Evolutionary conservation across 1,284 basidiomycete genomes (phyloP), one percentile per base, ranked within the genome.

Genomic region (Somion occarium): DNA sequence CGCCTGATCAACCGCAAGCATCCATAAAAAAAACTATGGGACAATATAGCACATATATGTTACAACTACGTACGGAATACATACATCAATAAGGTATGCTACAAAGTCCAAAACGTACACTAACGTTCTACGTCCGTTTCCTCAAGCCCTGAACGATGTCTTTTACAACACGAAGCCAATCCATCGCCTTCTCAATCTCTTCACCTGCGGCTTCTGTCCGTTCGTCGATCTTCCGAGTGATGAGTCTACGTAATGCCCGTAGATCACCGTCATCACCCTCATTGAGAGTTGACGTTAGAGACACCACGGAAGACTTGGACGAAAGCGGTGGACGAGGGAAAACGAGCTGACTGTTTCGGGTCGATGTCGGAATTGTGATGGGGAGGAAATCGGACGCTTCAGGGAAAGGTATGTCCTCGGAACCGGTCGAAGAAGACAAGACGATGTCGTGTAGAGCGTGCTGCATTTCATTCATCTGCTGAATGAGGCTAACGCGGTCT

Each of bases 111-210:
- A 7, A 34, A 34, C 30, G 7, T 34, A 34, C 15, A 34, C 30
- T 41, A 78, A n/a, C n/a, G n/a, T n/a, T 52, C 53, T 74, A 73
- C 38, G 76, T 72, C 54, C 73, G 69, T 53, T 73, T 68, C 61
- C 79, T 79, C 41, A 85, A 73, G 48, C 77, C 77, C 41, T 75
- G 71, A 26, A 85, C 71, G 38, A 79, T 78, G 49, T 80, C 81
- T 59, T 78, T 81, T 53, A 87, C 76, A 50, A 85, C 76, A 42
- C 75, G 71, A 26, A 85, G 63, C 82, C 86, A 87, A 2, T 67
- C 66, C 22, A 71, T 69, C 39, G 74, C 72, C 57, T 75, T 78
- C 54, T 86, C 81, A 41, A 86, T 70, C 64, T 87, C 75, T 57
- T 86, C 83, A 64, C 81, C 75, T 41, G 85, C 76, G 24, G 75